A percentile compares a stretch with the other conserved stretches of the same genome.
These are phyloP conservation scores for Didymella arachidicola DNA, from an alignment of 2,329 filamentous ascomycete species.

Conservation along the genomic window DNA sequence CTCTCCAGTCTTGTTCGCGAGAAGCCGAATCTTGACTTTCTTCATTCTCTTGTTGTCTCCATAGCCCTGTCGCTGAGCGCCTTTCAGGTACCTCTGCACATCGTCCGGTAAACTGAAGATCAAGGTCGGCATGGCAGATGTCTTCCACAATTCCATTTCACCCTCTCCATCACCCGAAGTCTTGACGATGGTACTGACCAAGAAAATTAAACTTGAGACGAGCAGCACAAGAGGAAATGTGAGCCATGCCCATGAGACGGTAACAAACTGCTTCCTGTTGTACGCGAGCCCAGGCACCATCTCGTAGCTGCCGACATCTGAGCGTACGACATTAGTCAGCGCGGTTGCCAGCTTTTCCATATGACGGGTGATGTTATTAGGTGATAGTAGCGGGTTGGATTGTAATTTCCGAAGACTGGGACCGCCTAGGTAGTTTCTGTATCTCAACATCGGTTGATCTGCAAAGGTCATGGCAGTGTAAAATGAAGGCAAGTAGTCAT, in stretches of 20 bases:
- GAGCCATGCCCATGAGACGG: conserved; percentile 44
- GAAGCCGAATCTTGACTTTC: conserved; percentile 22
- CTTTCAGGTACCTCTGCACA: not conserved
- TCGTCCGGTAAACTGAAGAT: conserved; percentile 33
- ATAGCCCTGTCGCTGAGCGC: too few species aligned
- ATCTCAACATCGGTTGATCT: not conserved
- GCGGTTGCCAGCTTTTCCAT: conserved; percentile 30
- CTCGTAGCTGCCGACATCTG: not conserved
- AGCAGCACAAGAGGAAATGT: conserved; percentile 37
- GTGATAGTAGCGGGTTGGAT: conserved; percentile 26
- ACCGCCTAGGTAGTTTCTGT: conserved; percentile 10
- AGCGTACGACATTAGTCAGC: conserved; percentile 33
- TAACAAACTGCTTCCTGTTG: conserved; percentile 16
- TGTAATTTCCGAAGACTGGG: not conserved
- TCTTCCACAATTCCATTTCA: conserved; percentile 39
- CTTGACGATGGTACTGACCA: conserved; percentile 37
- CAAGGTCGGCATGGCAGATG: conserved; percentile 34
- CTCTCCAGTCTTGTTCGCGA: conserved; percentile 26
- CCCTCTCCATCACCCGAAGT: conserved; percentile 23
- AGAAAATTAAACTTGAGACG: conserved; percentile 30
- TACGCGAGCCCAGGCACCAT: conserved; percentile 24
- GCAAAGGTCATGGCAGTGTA: conserved; percentile 2
- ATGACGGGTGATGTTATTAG: conserved; percentile 34
- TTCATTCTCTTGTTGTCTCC: not conserved
- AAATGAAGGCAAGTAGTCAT: conserved; percentile 24